Evolutionary conservation across 768 basidiomycete species (phyloP).

Genomic region (Lactarius akahatsu): DNA sequence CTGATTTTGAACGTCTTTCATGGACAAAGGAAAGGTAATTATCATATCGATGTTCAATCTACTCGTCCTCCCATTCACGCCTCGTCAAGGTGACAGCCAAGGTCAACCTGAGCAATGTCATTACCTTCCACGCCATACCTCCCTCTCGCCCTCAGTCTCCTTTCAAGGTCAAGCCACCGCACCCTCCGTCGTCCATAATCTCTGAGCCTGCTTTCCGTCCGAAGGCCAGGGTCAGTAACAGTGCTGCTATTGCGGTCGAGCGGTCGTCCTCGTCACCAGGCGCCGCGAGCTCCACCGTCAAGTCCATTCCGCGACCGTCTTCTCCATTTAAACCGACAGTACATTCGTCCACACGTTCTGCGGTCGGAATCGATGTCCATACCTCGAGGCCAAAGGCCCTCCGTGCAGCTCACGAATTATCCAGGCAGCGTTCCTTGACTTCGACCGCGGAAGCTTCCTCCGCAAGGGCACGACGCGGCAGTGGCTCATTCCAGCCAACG

Average conservation of each 20-base stretch:
- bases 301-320: conserved; percentile 30
- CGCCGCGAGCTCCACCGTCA: conserved; percentile 31
- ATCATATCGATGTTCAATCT: background rate
- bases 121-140: conserved; percentile 31
- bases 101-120: conserved; percentile 41
- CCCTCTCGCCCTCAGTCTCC: conserved; percentile 52
- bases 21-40: conserved; percentile 30
- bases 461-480: conserved; percentile 30
- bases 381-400: conserved; percentile 30
- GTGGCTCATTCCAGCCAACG: conserved; percentile 33
- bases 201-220: conserved; percentile 38
- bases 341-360: conserved; percentile 24
- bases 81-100: conserved; percentile 53
- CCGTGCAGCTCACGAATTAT: conserved; percentile 26
- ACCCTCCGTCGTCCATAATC: conserved; percentile 33
- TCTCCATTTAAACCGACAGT: conserved; percentile 25
- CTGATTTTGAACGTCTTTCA: conserved; percentile 3
- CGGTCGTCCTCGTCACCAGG: conserved; percentile 33
- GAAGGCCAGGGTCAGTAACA: conserved; percentile 63
- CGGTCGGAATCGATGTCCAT: conserved; percentile 32
- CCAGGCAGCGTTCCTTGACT: conserved; percentile 37
- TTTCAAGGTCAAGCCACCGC: conserved; percentile 38
- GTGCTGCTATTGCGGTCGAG: conserved; percentile 38
- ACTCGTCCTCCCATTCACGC: background rate
- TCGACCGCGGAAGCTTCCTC: conserved; percentile 28